Evolutionary conservation across 2,329 filamentous ascomycete genomes (phyloP).

Genomic region (Cladobotryum protrusum): DNA sequence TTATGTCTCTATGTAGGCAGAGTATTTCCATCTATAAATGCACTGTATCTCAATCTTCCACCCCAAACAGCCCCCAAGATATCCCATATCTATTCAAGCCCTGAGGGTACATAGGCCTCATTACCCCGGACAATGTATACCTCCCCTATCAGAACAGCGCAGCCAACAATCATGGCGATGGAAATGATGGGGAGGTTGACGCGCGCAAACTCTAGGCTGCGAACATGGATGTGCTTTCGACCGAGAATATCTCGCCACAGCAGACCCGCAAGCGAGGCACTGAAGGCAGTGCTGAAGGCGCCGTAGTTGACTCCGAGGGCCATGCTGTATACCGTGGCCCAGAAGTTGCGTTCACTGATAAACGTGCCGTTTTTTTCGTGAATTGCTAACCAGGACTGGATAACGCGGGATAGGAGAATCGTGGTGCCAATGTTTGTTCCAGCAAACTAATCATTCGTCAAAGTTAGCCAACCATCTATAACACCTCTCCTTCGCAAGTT

Average conservation of each 20-base stretch:
- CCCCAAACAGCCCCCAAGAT: no score
- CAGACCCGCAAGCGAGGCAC: conserved; percentile 63
- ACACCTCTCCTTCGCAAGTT: no score
- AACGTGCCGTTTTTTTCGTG: conserved; percentile 38
- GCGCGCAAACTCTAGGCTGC: conserved; percentile 57
- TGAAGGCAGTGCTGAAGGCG: conserved; percentile 67
- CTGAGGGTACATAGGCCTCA: background rate
- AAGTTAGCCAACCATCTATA: background rate
- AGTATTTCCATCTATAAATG: no score
- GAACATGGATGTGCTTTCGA: conserved; percentile 62
- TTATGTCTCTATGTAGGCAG: no score
- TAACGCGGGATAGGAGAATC: conserved; percentile 63
- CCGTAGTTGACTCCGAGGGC: conserved; percentile 70
- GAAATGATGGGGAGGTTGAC: conserved; percentile 67
- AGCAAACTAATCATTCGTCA: conserved; percentile 49
- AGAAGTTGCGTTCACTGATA: conserved; percentile 61
- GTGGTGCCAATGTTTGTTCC: conserved; percentile 73
- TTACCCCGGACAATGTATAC: conserved; percentile 46
- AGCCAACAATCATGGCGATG: conserved; percentile 60
- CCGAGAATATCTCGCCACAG: conserved; percentile 66
- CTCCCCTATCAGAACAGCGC: conserved; percentile 54
- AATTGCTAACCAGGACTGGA: conserved; percentile 62
- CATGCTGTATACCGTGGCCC: conserved; percentile 70
- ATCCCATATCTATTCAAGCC: background rate
- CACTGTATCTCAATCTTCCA: background rate